A percentile compares a stretch with the other conserved stretches of the same genome.
Conservation (phyloP, 495 filamentous ascomycete genomes). For the Cairneyella variabilis region DNA sequence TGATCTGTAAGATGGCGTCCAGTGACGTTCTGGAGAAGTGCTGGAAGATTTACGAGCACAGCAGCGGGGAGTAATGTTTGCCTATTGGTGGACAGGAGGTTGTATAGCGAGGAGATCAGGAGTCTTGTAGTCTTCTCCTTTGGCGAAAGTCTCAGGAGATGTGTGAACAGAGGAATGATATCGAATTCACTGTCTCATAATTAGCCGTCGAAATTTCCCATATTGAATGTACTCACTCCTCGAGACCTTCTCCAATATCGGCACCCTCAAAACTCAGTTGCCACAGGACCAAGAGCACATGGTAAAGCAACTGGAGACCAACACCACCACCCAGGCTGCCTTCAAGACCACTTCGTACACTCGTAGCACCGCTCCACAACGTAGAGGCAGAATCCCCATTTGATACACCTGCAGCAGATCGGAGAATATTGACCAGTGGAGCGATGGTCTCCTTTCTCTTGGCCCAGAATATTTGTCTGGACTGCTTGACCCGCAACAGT, state of each 20-base stretch:
- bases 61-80: constrained; percentile 75
- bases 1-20: constrained; percentile 83
- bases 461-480: constrained; percentile 85
- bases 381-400: constrained; percentile 64
- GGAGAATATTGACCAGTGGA: constrained; percentile 79
- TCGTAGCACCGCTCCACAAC: constrained; percentile 59
- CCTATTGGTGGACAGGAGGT: constrained; percentile 76
- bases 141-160: constrained; percentile 83
- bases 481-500: constrained; percentile 68
- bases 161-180: constrained; percentile 83
- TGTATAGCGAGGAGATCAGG: constrained; percentile 81
- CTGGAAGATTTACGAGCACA: constrained; percentile 76
- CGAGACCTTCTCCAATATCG: constrained; percentile 78
- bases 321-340: constrained; percentile 73
- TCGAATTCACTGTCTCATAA: constrained; percentile 70
- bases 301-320: constrained; percentile 90
- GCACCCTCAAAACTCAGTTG: constrained; percentile 89
- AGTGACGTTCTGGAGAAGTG: constrained; percentile 73
- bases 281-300: constrained; percentile 90
- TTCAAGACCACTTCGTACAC: constrained; percentile 51
- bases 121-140: constrained; percentile 98
- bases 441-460: constrained; percentile 76
- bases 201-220: neutral
- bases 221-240: constrained; percentile 57
- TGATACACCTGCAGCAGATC: constrained; percentile 69